Evolutionary conservation across 176 grass and related monocot species (phyloP).

Genomic region (Oryza nivara): DNA sequence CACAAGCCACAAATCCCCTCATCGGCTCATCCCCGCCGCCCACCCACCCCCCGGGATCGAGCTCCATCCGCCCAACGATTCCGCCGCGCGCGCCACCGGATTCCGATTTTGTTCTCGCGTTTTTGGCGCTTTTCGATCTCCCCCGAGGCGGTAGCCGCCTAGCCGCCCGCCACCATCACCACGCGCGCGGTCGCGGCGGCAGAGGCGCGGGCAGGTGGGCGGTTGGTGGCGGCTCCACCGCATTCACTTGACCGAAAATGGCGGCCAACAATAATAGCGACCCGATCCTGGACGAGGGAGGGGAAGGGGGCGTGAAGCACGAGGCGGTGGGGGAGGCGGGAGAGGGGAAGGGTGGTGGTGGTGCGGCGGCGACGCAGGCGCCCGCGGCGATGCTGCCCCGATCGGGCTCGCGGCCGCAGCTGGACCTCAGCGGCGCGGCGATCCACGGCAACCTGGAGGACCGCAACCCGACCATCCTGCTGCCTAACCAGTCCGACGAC

Average conservation of each 20-base stretch:
- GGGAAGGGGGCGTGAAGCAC: constrained; percentile 43
- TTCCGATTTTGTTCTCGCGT: not conserved
- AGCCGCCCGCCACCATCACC: not conserved
- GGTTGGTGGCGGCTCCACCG: constrained; percentile 55
- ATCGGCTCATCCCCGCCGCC: not conserved
- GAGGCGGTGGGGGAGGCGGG: not conserved
- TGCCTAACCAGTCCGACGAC: constrained; percentile 97
- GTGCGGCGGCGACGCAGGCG: not conserved
- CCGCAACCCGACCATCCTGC: constrained; percentile 79
- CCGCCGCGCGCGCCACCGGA: not conserved
- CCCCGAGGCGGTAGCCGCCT: not conserved
- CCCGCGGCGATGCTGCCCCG: constrained; percentile 56
- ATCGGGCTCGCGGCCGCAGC: constrained; percentile 82
- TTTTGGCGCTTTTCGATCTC: constrained; percentile 51
- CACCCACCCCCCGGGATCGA: not conserved
- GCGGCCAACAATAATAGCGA: constrained; percentile 59
- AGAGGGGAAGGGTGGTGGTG: not conserved
- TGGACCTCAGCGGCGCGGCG: constrained; percentile 89
- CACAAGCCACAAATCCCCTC: constrained; percentile 1
- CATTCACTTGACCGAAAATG: constrained; percentile 48
- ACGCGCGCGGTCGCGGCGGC: constrained; percentile 4
- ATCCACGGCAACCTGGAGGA: constrained; percentile 94
- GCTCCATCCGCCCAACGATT: not conserved
- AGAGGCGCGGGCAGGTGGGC: constrained; percentile 39
- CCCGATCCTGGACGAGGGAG: constrained; percentile 35